Base-by-base conservation (phyloP, 208 protist species). In the Trypanosomatidae sp. region DNA sequence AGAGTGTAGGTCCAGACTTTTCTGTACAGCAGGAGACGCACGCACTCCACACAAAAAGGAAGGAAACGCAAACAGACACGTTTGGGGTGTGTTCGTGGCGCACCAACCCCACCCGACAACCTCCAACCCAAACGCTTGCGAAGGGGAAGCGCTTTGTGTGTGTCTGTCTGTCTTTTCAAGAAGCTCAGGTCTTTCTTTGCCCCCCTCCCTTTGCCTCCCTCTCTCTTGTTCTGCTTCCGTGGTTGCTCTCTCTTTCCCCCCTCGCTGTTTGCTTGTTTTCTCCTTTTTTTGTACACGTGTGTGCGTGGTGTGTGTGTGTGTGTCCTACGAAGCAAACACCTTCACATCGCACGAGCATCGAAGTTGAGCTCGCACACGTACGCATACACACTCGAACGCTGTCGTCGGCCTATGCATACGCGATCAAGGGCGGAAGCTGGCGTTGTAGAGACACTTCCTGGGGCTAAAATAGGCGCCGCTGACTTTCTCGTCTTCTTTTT, bases 111-210 rank as follows among this genome's bases (percentile, higher is more conserved):
- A 28, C 39, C 39, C 2, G 60, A 47, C 36, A 0, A 8, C 60
- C 33, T 25, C 60, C 28, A 47, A 15, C 39, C 49, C 28, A 41
- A 46, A 52, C 22, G 25, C 22, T 47, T 33, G 55, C 30, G 44
- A 66, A 50, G 56, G n/a, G 60, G 47, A 70, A 50, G 44, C 41
- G 43, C 55, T 52, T 49, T 60, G 46, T 56, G 19, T 56, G 7
- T 62, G 3, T 44, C 9, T 46, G 33, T 64, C 13, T 25, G 22
- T 65, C 60, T 17, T 65, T 15, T 47, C 58, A 22, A 41, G 33
- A 22, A 0, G 17, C 50, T 55, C 4, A 36, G 25, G 25, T 13
- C 13, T 33, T 17, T 9, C 22, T 15, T 59, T 36, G 25, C 3
- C 12, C 25, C 53, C 7, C 13, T 19, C 13, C 9, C 22, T 15